A percentile compares a stretch with the other conserved stretches of the same genome.
phyloP scores from a whole-genome alignment of 148 eudicot species.

The Camellia sinensis region DNA sequence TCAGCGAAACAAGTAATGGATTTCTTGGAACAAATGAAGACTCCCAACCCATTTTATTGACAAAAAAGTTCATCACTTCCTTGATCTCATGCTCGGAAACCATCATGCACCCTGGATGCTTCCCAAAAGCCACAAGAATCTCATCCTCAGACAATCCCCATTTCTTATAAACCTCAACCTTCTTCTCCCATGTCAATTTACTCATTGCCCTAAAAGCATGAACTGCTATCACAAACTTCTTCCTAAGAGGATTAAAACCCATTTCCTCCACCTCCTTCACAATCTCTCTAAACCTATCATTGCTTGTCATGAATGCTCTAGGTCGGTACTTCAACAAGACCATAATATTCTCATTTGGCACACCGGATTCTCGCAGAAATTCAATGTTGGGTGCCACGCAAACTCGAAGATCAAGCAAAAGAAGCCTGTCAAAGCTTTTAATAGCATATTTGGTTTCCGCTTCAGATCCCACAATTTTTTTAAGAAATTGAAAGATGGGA shows the following conservation, averaged over 20 bases:
- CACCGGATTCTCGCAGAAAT: constrained; percentile 6
- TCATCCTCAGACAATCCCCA: constrained; percentile 32
- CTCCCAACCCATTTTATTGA: constrained; percentile 23
- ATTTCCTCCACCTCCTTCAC: constrained; percentile 27
- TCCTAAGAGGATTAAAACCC: constrained; percentile 17
- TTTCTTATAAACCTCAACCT: constrained; percentile 22
- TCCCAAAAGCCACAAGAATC: constrained; percentile 22
- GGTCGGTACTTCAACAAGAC: constrained; percentile 9
- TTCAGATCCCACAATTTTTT: not conserved
- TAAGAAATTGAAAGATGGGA: not conserved
- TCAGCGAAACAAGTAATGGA: constrained; percentile 10
- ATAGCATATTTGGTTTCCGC: not conserved
- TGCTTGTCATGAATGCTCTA: not conserved
- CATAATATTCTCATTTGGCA: constrained; percentile 12
- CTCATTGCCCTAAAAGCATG: not conserved
- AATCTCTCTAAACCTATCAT: constrained; percentile 4
- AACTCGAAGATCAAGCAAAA: not conserved
- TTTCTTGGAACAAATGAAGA: not conserved
- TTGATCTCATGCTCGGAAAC: constrained; percentile 17
- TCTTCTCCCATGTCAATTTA: constrained; percentile 17
- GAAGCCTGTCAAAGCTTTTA: not conserved
- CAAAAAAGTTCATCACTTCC: constrained; percentile 18
- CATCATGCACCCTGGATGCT: constrained; percentile 21
- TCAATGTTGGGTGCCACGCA: not conserved
- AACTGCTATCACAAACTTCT: constrained; percentile 11